Evolutionary conservation across 352 stramenopile genomes (phyloP).

Genomic region (Peronospora farinosa): DNA sequence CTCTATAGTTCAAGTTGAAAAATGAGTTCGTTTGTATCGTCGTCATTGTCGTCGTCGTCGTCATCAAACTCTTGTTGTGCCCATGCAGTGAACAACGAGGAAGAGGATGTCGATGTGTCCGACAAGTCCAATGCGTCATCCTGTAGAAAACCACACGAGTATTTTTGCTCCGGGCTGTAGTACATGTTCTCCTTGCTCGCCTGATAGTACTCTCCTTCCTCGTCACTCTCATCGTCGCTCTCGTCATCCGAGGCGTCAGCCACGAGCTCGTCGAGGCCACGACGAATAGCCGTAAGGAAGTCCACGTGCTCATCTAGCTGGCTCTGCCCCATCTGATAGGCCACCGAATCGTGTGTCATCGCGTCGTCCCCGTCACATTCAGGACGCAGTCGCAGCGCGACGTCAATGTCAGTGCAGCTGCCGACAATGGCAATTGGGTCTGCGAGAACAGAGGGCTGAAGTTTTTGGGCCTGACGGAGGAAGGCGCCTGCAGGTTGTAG

Average conservation of each 20-base stretch:
- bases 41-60: constrained; percentile 13
- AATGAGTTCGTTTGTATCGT: constrained; percentile 28
- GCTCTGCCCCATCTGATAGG: constrained; percentile 1
- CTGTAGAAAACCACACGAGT: constrained; percentile 3
- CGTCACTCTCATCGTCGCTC: constrained; percentile 24
- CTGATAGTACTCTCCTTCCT: constrained; percentile 31
- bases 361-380: constrained; percentile 11
- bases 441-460: not conserved
- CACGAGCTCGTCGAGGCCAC: constrained; percentile 26
- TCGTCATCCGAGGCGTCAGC: constrained; percentile 15
- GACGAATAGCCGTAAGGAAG: constrained; percentile 32
- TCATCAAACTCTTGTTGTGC: constrained; percentile 12
- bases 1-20: constrained; percentile 36
- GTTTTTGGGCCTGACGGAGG: constrained; percentile 15
- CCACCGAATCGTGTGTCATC: not conserved
- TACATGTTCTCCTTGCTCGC: constrained; percentile 31
- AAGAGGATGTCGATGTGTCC: constrained; percentile 37
- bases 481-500: constrained; percentile 36
- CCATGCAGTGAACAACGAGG: constrained; percentile 17
- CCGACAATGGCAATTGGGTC: constrained; percentile 19
- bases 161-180: constrained; percentile 32
- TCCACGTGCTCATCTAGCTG: constrained; percentile 23
- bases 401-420: constrained; percentile 27
- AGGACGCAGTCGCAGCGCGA: constrained; percentile 13
- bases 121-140: constrained; percentile 29